These are phyloP conservation scores for Mortierella sp. DNA, from an alignment of 371 early-diverging fungal genomes.

Conservation along the genomic window DNA sequence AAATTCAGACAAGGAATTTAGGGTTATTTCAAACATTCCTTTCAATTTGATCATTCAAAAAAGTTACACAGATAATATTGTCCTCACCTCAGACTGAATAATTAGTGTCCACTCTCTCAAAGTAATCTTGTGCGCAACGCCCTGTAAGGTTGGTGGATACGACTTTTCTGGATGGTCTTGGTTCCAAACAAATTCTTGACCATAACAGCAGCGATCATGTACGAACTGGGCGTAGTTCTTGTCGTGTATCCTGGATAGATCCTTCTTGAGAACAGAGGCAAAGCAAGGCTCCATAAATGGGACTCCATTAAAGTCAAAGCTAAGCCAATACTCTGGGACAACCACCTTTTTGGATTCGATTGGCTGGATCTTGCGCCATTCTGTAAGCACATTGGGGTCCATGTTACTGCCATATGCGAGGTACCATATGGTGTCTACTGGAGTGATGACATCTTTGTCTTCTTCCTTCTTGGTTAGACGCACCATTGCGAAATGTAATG, in stretches of 20 bases:
- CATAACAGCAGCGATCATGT: slow-evolving; percentile 17
- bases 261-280: slow-evolving; percentile 52
- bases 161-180: slow-evolving; percentile 9
- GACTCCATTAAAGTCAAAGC: slow-evolving; percentile 59
- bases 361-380: slow-evolving; percentile 60
- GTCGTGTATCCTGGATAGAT: slow-evolving; percentile 12
- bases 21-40: too few species aligned
- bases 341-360: slow-evolving; percentile 46
- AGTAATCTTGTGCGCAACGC: slow-evolving; percentile 31
- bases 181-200: slow-evolving; percentile 20
- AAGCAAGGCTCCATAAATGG: slow-evolving; percentile 65
- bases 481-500: neutral
- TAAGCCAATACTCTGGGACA: slow-evolving; percentile 60
- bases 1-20: neutral
- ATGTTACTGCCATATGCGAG: slow-evolving; percentile 62
- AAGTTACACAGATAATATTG: too few species aligned
- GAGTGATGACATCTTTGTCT: neutral
- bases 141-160: slow-evolving; percentile 35
- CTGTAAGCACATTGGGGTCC: slow-evolving; percentile 58
- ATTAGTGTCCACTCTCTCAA: slow-evolving; percentile 24
- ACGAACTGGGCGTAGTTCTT: slow-evolving; percentile 22
- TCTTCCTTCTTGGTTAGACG: neutral
- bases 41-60: neutral
- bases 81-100: slow-evolving; percentile 29
- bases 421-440: slow-evolving; percentile 31